Evolutionary conservation across 306 rosid genomes (phyloP).

Genomic region (Phaseolus lunatus): DNA sequence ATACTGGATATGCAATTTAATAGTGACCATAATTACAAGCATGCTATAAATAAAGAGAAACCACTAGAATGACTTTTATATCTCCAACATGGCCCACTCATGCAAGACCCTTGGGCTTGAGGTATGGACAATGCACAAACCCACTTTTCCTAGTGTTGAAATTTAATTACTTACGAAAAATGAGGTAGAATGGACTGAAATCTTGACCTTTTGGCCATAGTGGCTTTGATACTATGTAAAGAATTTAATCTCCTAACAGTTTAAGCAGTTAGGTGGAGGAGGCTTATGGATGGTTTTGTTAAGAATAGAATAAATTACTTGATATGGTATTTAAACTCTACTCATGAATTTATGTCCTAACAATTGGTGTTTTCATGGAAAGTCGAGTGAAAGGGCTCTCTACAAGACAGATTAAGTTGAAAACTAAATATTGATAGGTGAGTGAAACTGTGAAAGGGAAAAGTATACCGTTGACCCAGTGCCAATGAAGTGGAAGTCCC

Average conservation of each 20-base stretch:
- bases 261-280: neutral
- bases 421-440: too few species aligned
- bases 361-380: too few species aligned
- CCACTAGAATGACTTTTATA: slow-evolving; percentile 13
- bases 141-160: slow-evolving; percentile 12
- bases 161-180: slow-evolving; percentile 12
- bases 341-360: too few species aligned
- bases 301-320: too few species aligned
- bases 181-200: neutral
- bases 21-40: slow-evolving; percentile 18
- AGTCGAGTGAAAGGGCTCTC: too few species aligned
- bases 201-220: slow-evolving; percentile 28
- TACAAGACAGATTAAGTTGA: too few species aligned
- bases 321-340: too few species aligned
- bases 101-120: slow-evolving; percentile 19
- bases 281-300: neutral
- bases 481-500: too few species aligned
- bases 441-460: too few species aligned
- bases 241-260: slow-evolving; percentile 12
- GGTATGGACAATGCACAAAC: too few species aligned
- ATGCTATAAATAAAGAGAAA: slow-evolving; percentile 27
- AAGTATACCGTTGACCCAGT: too few species aligned
- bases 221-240: neutral
- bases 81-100: slow-evolving; percentile 29
- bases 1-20: slow-evolving; percentile 16